These are phyloP conservation scores for Solanum corneliomulleri DNA, from an alignment of 257 asterid species.

Conservation along the genomic window DNA sequence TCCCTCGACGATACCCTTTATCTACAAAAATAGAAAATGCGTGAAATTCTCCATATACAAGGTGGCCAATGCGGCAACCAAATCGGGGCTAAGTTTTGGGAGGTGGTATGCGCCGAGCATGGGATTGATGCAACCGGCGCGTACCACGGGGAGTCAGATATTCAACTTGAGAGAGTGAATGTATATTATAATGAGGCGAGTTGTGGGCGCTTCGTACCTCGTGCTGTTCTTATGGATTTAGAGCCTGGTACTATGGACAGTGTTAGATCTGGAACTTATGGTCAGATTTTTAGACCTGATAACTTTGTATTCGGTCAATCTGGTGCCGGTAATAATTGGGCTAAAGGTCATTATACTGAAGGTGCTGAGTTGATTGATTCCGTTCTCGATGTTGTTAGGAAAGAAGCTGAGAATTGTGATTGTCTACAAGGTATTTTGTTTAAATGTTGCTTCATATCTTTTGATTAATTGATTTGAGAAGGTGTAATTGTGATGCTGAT, in stretches of 20 bases:
- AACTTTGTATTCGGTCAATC: slow-evolving; percentile 34
- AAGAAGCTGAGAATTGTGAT: slow-evolving; percentile 41
- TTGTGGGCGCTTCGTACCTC: slow-evolving; percentile 31
- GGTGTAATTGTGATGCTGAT: slow-evolving; percentile 4
- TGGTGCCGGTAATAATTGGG: slow-evolving; percentile 16
- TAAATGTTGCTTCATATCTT: background rate
- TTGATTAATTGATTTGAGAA: background rate
- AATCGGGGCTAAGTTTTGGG: slow-evolving; percentile 41
- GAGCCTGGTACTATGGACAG: slow-evolving; percentile 53
- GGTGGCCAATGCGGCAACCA: slow-evolving; percentile 50
- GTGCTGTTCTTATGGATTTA: slow-evolving; percentile 41
- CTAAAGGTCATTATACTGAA: slow-evolving; percentile 35
- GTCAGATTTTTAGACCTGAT: slow-evolving; percentile 30
- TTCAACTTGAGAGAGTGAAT: slow-evolving; percentile 34
- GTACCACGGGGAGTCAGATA: slow-evolving; percentile 29
- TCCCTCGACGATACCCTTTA: background rate
- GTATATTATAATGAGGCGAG: slow-evolving; percentile 41
- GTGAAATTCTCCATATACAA: slow-evolving; percentile 44
- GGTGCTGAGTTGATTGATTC: slow-evolving; percentile 43
- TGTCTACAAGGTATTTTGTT: slow-evolving; percentile 21
- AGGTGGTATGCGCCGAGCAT: slow-evolving; percentile 43
- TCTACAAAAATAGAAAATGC: slow-evolving; percentile 6
- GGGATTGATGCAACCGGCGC: slow-evolving; percentile 41
- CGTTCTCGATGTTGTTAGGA: slow-evolving; percentile 36
- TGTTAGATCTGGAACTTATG: slow-evolving; percentile 25